A percentile compares a stretch with the other conserved stretches of the same genome.
phyloP scores from a whole-genome alignment of 2,329 filamentous ascomycete genomes.

The Sclerotinia minor region DNA sequence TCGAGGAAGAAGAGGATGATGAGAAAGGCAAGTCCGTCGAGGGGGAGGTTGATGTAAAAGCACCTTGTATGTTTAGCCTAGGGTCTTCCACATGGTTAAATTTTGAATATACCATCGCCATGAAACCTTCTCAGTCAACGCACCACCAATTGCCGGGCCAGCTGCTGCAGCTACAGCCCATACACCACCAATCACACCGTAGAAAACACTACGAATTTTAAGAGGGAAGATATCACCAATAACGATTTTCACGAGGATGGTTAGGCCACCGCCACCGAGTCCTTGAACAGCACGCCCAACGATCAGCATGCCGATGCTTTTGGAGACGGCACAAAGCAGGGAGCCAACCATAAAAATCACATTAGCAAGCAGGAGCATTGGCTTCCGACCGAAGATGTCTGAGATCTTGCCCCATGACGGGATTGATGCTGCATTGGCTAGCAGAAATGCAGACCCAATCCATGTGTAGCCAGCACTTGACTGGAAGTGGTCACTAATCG shows the following conservation, averaged over 20 bases:
- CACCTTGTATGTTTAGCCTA: too few species aligned
- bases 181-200: conserved; percentile 47
- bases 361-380: conserved; percentile 1
- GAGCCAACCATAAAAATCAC: conserved; percentile 23
- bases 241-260: neutral
- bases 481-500: conserved; percentile 45
- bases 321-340: conserved; percentile 55
- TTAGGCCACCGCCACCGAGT: conserved; percentile 53
- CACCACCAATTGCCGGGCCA: conserved; percentile 50
- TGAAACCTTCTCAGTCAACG: neutral
- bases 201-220: conserved; percentile 53
- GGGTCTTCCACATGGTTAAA: too few species aligned
- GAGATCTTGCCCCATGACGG: conserved; percentile 28
- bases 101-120: conserved; percentile 45
- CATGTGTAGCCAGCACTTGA: conserved; percentile 52
- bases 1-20: conserved; percentile 62
- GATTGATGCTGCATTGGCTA: conserved; percentile 54
- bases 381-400: conserved; percentile 17
- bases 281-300: conserved; percentile 64
- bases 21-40: conserved; percentile 45
- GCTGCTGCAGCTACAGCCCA: conserved; percentile 62
- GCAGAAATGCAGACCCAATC: conserved; percentile 52
- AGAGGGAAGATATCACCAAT: conserved; percentile 61
- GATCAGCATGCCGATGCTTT: conserved; percentile 62
- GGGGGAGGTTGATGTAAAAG: too few species aligned